These are phyloP conservation scores for Fusarium cyanostomum DNA, from an alignment of 2,329 filamentous ascomycete genomes.

Conservation along the genomic window DNA sequence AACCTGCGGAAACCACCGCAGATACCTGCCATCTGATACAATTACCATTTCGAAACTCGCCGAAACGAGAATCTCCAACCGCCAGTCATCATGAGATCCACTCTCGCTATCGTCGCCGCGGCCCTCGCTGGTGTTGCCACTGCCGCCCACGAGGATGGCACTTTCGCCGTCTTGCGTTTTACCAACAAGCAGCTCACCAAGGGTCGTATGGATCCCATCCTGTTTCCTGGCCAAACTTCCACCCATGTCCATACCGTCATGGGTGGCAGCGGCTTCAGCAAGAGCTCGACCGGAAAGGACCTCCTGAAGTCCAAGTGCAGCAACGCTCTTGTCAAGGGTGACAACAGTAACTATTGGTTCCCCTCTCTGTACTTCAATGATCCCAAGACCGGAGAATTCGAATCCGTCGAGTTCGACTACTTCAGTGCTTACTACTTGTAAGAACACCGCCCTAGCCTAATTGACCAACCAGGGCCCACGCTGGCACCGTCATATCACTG, in stretches of 20 bases:
- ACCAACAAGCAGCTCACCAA: constrained; percentile 70
- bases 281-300: constrained; percentile 68
- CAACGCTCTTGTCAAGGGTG: constrained; percentile 73
- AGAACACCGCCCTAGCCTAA: constrained; percentile 34
- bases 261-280: constrained; percentile 74
- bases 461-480: background rate
- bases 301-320: constrained; percentile 72
- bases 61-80: constrained; percentile 6
- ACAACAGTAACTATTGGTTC: constrained; percentile 82
- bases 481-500: background rate
- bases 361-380: constrained; percentile 75
- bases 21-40: constrained; percentile 1
- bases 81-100: constrained; percentile 49
- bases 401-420: constrained; percentile 74
- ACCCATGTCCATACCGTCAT: constrained; percentile 76
- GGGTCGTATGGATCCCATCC: constrained; percentile 73
- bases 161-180: constrained; percentile 77
- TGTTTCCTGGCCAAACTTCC: constrained; percentile 67
- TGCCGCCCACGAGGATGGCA: constrained; percentile 57
- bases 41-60: constrained; percentile 2
- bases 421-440: constrained; percentile 82
- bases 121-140: constrained; percentile 51
- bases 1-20: background rate
- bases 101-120: constrained; percentile 46
- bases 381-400: constrained; percentile 68